These are phyloP conservation scores for Artemisia argyi DNA, from an alignment of 129 eudicot species.

Conservation along the genomic window DNA sequence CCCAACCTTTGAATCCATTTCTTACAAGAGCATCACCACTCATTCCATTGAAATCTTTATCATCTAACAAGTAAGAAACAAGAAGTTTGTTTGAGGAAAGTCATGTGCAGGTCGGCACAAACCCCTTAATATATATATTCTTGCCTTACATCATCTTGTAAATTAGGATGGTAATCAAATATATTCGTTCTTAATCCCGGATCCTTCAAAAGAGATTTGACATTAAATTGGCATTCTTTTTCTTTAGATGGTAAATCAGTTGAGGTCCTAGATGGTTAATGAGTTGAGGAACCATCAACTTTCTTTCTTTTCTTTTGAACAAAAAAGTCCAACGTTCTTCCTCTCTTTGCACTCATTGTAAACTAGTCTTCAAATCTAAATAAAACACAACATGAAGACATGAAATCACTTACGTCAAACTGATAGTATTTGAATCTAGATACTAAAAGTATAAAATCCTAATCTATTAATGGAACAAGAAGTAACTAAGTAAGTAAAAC, in stretches of 20 bases:
- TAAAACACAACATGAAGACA: too few species aligned
- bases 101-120: conserved; percentile 2
- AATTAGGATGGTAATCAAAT: background rate
- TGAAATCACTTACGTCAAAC: too few species aligned
- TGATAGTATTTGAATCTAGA: too few species aligned
- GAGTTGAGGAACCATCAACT: background rate
- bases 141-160: background rate
- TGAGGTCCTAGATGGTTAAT: background rate
- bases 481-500: too few species aligned
- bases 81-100: conserved; percentile 4
- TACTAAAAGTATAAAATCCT: too few species aligned
- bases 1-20: background rate
- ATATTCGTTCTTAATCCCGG: background rate
- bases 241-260: background rate
- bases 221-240: background rate
- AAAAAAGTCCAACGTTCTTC: background rate
- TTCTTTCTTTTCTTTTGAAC: background rate
- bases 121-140: background rate
- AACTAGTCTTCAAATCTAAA: too few species aligned
- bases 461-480: too few species aligned
- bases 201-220: background rate
- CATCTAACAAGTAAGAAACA: background rate
- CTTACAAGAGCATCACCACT: background rate
- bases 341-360: background rate
- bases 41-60: background rate